Evolutionary conservation across 1,284 basidiomycete genomes (phyloP).

Genomic region (Ustilago loliicola): DNA sequence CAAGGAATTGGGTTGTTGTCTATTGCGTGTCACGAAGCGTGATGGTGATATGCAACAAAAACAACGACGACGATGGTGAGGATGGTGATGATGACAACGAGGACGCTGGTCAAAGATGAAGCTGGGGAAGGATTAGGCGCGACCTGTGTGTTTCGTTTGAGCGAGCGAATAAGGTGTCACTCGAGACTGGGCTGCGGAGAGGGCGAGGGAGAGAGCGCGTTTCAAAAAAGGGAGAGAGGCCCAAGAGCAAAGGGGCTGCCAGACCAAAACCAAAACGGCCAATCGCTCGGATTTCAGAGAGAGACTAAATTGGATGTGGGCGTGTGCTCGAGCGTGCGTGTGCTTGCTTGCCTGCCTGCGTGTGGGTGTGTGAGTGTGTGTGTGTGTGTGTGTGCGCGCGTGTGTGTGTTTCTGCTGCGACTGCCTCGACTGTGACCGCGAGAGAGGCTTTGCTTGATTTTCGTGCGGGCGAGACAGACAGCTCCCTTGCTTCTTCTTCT

Average conservation of each 20-base stretch:
- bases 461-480: not conserved
- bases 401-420: constrained; percentile 2
- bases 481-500: not conserved
- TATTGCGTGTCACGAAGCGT: not conserved
- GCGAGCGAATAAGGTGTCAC: constrained; percentile 14
- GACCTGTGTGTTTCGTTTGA: constrained; percentile 7
- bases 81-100: not conserved
- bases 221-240: constrained; percentile 2
- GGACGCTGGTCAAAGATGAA: constrained; percentile 6
- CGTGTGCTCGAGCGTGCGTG: constrained; percentile 11
- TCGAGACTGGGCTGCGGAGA: not conserved
- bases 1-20: not conserved
- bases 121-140: not conserved
- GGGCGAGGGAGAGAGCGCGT: constrained; percentile 5
- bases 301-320: constrained; percentile 6
- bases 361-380: constrained; percentile 2
- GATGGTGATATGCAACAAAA: not conserved
- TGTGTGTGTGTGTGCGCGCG: not conserved
- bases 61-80: constrained; percentile 3
- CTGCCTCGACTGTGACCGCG: not conserved
- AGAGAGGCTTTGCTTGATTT: not conserved
- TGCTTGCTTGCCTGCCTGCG: not conserved
- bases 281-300: constrained; percentile 4
- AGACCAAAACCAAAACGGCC: not conserved
- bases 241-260: constrained; percentile 3